A percentile compares a stretch with the other conserved stretches of the same genome.
Evolutionary conservation across 2,329 filamentous ascomycete genomes (phyloP).

Genomic region (Fusarium anguioides): DNA sequence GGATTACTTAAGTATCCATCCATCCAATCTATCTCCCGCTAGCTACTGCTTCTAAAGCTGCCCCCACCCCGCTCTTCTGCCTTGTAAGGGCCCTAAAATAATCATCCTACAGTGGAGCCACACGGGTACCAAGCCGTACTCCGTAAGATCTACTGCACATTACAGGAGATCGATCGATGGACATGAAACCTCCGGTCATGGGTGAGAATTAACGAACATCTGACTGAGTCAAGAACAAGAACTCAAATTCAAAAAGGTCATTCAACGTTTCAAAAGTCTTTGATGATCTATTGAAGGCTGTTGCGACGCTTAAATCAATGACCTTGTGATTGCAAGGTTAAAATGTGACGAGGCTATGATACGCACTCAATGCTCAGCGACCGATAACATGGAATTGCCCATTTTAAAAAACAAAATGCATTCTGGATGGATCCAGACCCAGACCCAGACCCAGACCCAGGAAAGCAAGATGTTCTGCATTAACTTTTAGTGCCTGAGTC

Average conservation of each 20-base stretch:
- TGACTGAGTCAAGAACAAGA: neutral
- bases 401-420: neutral
- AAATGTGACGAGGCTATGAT: neutral
- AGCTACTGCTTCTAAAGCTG: neutral
- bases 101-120: slow-evolving; percentile 8
- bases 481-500: neutral
- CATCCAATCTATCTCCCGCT: neutral
- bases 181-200: slow-evolving; percentile 5
- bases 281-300: neutral
- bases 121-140: neutral
- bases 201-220: neutral
- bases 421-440: neutral
- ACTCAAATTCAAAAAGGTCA: too few species aligned
- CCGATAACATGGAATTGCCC: neutral
- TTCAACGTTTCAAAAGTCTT: neutral
- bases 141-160: slow-evolving; percentile 8
- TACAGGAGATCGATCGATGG: slow-evolving; percentile 23
- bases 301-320: too few species aligned
- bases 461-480: neutral
- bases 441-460: too few species aligned
- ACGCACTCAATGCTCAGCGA: too few species aligned
- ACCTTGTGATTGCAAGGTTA: neutral
- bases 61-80: slow-evolving; percentile 10
- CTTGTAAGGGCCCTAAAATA: neutral
- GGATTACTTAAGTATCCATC: slow-evolving; percentile 19